These are phyloP conservation scores for Fomitopsis pinicola DNA, from an alignment of 1,284 basidiomycete genomes.

Conservation along the genomic window DNA sequence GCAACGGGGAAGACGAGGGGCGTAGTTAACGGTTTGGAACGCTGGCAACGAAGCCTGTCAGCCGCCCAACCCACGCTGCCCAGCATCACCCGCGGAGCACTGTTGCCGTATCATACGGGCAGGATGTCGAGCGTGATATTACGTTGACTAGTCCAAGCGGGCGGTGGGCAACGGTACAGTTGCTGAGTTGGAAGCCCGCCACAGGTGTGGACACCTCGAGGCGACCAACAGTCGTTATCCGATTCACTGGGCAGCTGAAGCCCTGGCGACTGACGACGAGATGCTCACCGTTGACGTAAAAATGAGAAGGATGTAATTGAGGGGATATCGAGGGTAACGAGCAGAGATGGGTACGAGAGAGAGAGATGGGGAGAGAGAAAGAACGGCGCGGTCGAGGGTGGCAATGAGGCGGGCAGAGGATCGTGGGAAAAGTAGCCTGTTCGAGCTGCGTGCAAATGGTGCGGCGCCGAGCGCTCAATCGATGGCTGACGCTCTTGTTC, in stretches of 20 bases:
- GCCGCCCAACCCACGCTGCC: conserved; percentile 8
- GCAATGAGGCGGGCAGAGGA: conserved; percentile 21
- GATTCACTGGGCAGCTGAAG: conserved; percentile 5
- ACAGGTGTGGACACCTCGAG: conserved; percentile 9
- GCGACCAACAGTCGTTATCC: conserved; percentile 6
- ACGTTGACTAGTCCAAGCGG: neutral
- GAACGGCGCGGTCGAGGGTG: conserved; percentile 20
- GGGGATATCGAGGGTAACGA: conserved; percentile 12
- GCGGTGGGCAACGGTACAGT: too few relatives aligned
- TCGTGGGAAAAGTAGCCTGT: conserved; percentile 18
- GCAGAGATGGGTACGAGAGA: conserved; percentile 28
- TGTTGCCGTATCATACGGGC: neutral
- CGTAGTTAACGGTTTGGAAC: conserved; percentile 4
- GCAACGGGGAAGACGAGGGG: conserved; percentile 4
- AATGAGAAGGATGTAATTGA: conserved; percentile 10
- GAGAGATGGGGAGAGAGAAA: conserved; percentile 25
- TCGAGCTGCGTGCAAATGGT: conserved; percentile 4
- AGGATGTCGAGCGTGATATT: neutral
- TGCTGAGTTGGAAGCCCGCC: neutral
- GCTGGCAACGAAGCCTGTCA: conserved; percentile 14
- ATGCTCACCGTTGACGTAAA: conserved; percentile 21
- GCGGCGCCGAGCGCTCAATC: conserved; percentile 11
- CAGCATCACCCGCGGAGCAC: neutral
- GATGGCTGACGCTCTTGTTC: conserved; percentile 8
- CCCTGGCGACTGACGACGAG: neutral